A percentile compares a stretch with the other conserved stretches of the same genome.
phyloP scores from a whole-genome alignment of 2,329 filamentous ascomycete species.

The Colletotrichum theobromicola region DNA sequence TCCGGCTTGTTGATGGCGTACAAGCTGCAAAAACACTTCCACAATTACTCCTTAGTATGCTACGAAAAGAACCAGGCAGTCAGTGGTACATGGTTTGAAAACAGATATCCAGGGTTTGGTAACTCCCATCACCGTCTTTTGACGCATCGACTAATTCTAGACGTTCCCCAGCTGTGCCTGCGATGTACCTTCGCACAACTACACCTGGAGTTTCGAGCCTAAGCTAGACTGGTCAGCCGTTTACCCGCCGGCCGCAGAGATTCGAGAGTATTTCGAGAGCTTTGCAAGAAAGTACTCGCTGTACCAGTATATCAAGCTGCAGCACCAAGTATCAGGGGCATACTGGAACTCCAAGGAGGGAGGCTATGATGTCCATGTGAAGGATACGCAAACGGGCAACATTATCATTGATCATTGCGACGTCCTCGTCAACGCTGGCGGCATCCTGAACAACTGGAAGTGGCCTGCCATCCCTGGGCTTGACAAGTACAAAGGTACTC shows the following conservation, averaged over 20 bases:
- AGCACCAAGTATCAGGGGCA: conserved; percentile 31
- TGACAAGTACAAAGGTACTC: conserved; percentile 48
- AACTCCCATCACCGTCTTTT: neutral
- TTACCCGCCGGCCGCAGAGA: conserved; percentile 47
- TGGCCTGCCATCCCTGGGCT: conserved; percentile 56
- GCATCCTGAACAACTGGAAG: conserved; percentile 57
- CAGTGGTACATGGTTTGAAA: conserved; percentile 60
- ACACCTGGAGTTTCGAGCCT: conserved; percentile 55
- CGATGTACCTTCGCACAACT: conserved; percentile 57
- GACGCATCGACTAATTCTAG: neutral
- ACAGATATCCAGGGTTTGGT: conserved; percentile 45
- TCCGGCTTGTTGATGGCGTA: conserved; percentile 53
- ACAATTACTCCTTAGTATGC: conserved; percentile 37
- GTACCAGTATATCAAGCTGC: conserved; percentile 33
- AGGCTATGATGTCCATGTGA: conserved; percentile 38
- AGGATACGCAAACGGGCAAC: conserved; percentile 31
- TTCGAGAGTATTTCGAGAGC: conserved; percentile 49
- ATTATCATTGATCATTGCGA: conserved; percentile 44
- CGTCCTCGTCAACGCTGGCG: conserved; percentile 53
- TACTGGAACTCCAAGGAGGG: conserved; percentile 39
- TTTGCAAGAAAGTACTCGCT: conserved; percentile 44
- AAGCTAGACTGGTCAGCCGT: conserved; percentile 63
- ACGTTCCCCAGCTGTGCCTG: conserved; percentile 41
- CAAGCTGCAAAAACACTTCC: conserved; percentile 50
- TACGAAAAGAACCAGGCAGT: conserved; percentile 64